Evolutionary conservation across 306 rosid species (phyloP), one percentile per base, ranked within the genome.

Genomic region (Mucuna pruriens): DNA sequence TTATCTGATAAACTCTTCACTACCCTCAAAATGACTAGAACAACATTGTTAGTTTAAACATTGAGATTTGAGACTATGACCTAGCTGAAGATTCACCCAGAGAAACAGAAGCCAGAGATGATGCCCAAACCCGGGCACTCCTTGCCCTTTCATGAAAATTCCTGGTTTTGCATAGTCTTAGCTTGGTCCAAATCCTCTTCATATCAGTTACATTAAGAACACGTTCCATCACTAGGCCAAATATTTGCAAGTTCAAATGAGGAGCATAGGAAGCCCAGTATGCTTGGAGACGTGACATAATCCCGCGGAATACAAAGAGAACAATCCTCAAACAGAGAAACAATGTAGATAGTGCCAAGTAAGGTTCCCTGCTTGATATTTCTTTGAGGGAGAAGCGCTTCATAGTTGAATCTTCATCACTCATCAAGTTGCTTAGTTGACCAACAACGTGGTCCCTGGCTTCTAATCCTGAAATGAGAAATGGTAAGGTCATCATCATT

Each of bases 41-140:
- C 72, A 70, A 68, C 85, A 71, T 58, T 23, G 79, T 77, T 60
- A 66, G 84, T 85, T 66, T 77, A n/a, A 38, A 39, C 78, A 44
- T 55, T 60, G 64, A 10, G 71, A 79, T 23, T 85, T 75, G 74
- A n/a, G 65, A 80, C 15, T 81, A 81, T 6, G 75, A 81, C 64
- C 76, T 86, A 34, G 86, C 79, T 1, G 87, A 84, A 19, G 94
- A 81, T 75, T 92, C 83, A 2, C 92, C 94, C 74, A 90, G 80
- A 13, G 97, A 90, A 71, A 93, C 96, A 5, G 94, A 90, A 45
- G 92, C 85, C 60, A 93, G 81, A 74, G 97, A 91, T 12, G 97
- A 92, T 0, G 92, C 94, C 97, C 93, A 93, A 71, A 90, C 96
- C 76, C 88, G 65, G 15, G 91, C 96, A 20, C 85, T 91, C 85